phyloP scores from a whole-genome alignment of 257 asterid species.

The Solanum virginianum region DNA sequence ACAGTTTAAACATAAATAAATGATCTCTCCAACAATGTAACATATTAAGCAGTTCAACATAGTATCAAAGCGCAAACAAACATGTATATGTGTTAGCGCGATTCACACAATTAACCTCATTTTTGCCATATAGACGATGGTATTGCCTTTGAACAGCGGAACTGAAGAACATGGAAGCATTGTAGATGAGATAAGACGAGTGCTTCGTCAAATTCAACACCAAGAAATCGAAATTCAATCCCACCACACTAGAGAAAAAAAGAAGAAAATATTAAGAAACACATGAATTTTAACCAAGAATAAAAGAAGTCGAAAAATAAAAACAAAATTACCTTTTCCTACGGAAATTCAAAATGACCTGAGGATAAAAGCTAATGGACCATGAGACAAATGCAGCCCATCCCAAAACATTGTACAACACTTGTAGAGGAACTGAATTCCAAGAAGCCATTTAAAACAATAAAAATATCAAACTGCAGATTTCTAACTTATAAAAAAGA shows the following conservation, averaged over 20 bases:
- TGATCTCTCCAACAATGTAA: background rate
- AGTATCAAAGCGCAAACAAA: background rate
- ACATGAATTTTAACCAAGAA: background rate
- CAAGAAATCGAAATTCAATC: slow-evolving; percentile 83
- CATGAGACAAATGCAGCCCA: slow-evolving; percentile 80
- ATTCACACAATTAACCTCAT: slow-evolving; percentile 35
- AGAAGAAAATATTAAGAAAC: background rate
- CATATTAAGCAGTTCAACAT: background rate
- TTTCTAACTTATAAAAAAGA: background rate
- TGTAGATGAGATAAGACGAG: slow-evolving; percentile 80
- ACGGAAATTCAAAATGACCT: slow-evolving; percentile 54
- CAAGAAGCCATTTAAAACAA: slow-evolving; percentile 44
- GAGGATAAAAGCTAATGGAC: slow-evolving; percentile 96
- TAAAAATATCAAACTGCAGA: background rate
- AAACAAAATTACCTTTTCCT: slow-evolving; percentile 52
- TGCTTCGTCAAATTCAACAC: slow-evolving; percentile 82
- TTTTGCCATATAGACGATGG: slow-evolving; percentile 43
- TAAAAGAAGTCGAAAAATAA: background rate
- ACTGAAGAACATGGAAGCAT: slow-evolving; percentile 80
- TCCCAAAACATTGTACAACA: slow-evolving; percentile 57
- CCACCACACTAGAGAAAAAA: slow-evolving; percentile 38
- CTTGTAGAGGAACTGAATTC: slow-evolving; percentile 53
- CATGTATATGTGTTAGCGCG: background rate
- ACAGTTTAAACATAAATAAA: background rate
- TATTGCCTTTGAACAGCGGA: slow-evolving; percentile 65